Percentiles rank a stretch among this genome's conserved stretches.
Evolutionary conservation across 1,284 basidiomycete genomes (phyloP).

Genomic region (Ustilago curta): DNA sequence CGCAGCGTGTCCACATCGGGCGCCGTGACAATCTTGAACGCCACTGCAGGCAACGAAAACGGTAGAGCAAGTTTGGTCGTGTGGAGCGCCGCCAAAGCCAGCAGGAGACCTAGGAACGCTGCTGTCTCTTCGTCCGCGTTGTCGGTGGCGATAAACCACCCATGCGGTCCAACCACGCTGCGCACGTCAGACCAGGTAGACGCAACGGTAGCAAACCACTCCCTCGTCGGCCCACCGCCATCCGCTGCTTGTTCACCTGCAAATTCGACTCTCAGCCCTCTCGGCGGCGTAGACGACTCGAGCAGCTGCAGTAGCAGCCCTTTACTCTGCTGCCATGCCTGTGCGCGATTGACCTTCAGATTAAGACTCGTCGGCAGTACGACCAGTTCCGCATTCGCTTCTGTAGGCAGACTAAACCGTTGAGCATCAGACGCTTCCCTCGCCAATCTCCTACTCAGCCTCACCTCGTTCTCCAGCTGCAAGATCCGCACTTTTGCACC

Average conservation of each 20-base stretch:
- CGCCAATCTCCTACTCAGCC: slow-evolving; percentile 6
- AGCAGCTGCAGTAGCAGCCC: slow-evolving; percentile 29
- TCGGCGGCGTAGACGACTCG: slow-evolving; percentile 13
- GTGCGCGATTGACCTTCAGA: slow-evolving; percentile 25
- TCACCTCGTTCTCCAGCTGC: slow-evolving; percentile 50
- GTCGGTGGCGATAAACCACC: slow-evolving; percentile 23
- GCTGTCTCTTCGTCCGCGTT: slow-evolving; percentile 13
- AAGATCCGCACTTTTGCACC: slow-evolving; percentile 53
- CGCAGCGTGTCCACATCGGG: slow-evolving; percentile 1
- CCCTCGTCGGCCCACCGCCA: slow-evolving; percentile 55
- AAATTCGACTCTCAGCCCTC: slow-evolving; percentile 51
- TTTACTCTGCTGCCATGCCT: slow-evolving; percentile 29
- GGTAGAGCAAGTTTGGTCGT: slow-evolving; percentile 48
- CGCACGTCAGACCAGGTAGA: slow-evolving; percentile 19
- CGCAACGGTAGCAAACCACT: slow-evolving; percentile 54
- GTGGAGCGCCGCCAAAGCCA: slow-evolving; percentile 52
- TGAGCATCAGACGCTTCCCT: slow-evolving; percentile 1
- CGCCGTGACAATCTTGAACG: slow-evolving; percentile 34
- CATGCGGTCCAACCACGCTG: slow-evolving; percentile 9
- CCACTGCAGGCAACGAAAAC: slow-evolving; percentile 30
- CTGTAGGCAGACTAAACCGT: neutral
- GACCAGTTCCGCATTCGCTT: slow-evolving; percentile 20
- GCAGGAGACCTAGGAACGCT: slow-evolving; percentile 44
- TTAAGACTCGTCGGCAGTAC: slow-evolving; percentile 20
- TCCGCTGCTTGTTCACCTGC: slow-evolving; percentile 54